Conservation (phyloP, 345 rosid species). For the Lepidium africanum region DNA sequence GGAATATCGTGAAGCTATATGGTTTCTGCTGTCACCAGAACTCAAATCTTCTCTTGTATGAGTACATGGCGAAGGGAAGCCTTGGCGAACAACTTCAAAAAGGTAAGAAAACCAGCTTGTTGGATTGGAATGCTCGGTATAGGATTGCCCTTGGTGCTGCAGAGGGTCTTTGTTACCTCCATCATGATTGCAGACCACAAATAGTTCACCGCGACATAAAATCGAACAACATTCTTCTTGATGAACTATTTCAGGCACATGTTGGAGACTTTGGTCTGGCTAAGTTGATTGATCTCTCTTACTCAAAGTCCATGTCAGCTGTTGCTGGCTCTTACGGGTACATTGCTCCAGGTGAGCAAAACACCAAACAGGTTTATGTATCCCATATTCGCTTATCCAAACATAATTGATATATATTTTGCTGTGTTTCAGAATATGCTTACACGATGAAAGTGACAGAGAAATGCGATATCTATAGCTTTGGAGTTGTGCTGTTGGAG, state of each 20-base stretch:
- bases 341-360: constrained; percentile 68
- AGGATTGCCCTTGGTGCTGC: constrained; percentile 73
- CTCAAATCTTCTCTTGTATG: constrained; percentile 65
- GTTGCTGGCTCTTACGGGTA: constrained; percentile 91
- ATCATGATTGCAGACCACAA: constrained; percentile 71
- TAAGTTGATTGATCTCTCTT: constrained; percentile 62
- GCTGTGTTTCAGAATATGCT: constrained; percentile 55
- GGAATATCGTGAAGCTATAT: constrained; percentile 72
- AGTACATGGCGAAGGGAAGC: constrained; percentile 76
- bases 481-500: constrained; percentile 68
- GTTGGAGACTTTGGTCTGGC: constrained; percentile 89
- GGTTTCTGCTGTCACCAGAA: constrained; percentile 73
- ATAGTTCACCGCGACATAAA: constrained; percentile 79
- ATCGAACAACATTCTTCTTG: constrained; percentile 70
- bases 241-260: constrained; percentile 68
- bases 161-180: constrained; percentile 74
- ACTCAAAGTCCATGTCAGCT: constrained; percentile 79
- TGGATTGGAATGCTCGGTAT: constrained; percentile 62
- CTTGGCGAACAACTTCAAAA: constrained; percentile 66
- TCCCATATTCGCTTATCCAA: background rate
- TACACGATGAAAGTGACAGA: constrained; percentile 91
- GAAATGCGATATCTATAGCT: constrained; percentile 80
- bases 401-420: background rate
- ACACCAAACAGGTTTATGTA: background rate
- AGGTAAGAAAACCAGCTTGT: constrained; percentile 26